Evolutionary conservation across 129 eudicot genomes (phyloP), one percentile per base, ranked within the genome.

Genomic region (Flaveria bidentis): DNA sequence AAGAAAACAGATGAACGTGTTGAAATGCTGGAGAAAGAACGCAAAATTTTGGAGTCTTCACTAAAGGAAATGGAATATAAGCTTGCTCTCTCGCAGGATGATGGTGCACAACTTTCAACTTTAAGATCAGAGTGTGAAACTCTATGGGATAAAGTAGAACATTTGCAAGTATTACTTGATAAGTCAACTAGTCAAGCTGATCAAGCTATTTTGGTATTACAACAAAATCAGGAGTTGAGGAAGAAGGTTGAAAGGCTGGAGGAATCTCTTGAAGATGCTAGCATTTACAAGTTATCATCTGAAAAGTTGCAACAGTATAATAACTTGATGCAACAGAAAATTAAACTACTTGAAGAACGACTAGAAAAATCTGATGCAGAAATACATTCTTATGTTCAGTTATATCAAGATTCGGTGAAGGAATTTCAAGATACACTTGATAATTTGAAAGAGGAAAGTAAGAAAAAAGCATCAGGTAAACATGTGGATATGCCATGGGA

Each of bases 111-210:
- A 71, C 86, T 94, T 46, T 84, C 93, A 41, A 76, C 73, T 42
- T 81, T 94, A 73, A 86, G 87, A 84, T 84, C 88, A 25, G 98
- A 94, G 73, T 91, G 87, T 79, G 85, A 86, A 76, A 86, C 84
- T 60, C 79, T 94, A 14, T 82, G 91, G 85, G 90, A 88, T 71
- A 94, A 85, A 84, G 97, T 94, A 73, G 96, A 94, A 39, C 77
- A 91, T 80, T 78, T 94, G 76, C 91, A 94, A 79, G 71, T 61
- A 16, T 81, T 94, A 80, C 87, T 94, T 9, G 92, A 87, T 69
- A 94, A 86, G 83, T 91, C 96, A 67, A 85, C 98, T 42, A 84
- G 88, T 67, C 96, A 91, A 78, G 98, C 96, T 49, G 96, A 91
- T 83, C 97, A 91, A 86, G 97, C 97, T 66, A 82, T 84, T 67